A percentile compares a stretch with the other conserved stretches of the same genome.
Conservation (phyloP, 2,329 filamentous ascomycete genomes). For the Penicillium sp. region DNA sequence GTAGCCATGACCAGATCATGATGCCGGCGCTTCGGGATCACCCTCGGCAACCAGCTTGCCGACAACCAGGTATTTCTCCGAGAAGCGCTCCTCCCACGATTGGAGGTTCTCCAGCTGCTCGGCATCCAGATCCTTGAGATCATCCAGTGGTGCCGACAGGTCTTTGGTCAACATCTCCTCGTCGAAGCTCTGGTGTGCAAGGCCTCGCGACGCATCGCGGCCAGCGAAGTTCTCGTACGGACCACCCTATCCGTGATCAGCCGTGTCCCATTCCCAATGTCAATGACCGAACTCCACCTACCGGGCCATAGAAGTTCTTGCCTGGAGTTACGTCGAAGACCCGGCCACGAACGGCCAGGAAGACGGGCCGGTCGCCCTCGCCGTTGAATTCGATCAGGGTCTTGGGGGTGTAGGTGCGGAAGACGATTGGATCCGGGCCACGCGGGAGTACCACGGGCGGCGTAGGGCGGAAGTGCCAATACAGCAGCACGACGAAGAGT, state of each 20-base stretch:
- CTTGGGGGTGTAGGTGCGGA: constrained; percentile 76
- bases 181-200: constrained; percentile 90
- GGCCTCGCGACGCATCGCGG: constrained; percentile 77
- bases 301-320: constrained; percentile 88
- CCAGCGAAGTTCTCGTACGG: constrained; percentile 97
- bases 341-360: constrained; percentile 82
- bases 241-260: constrained; percentile 54
- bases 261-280: not conserved
- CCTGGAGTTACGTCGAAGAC: constrained; percentile 88
- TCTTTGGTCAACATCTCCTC: constrained; percentile 92
- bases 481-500: constrained; percentile 54
- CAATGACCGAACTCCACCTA: constrained; percentile 20
- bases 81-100: constrained; percentile 91
- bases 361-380: constrained; percentile 67
- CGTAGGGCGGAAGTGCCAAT: constrained; percentile 56
- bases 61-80: constrained; percentile 92
- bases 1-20: constrained; percentile 5
- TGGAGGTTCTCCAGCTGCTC: constrained; percentile 78
- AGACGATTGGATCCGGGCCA: constrained; percentile 66
- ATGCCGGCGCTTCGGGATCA: constrained; percentile 40
- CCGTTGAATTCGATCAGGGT: constrained; percentile 87
- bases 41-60: constrained; percentile 71
- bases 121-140: constrained; percentile 62
- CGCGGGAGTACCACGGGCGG: constrained; percentile 50
- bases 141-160: constrained; percentile 75